phyloP scores from a whole-genome alignment of 1,284 basidiomycete species.

The Athelia psychrophila region DNA sequence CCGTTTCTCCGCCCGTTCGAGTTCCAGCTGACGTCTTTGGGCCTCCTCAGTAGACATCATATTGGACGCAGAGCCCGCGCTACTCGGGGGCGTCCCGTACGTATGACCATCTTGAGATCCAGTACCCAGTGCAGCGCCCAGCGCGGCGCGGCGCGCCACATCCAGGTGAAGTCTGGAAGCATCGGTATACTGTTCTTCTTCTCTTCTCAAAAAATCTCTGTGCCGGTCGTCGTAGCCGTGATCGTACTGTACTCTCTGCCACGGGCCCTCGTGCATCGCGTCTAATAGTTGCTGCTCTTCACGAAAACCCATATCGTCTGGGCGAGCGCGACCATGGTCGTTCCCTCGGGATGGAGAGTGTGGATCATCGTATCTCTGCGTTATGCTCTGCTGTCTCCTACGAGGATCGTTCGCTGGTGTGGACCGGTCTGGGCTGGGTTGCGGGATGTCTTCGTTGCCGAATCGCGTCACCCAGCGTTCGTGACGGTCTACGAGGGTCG shows the following conservation, averaged over 20 bases:
- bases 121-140: too few relatives aligned
- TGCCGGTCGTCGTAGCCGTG: background rate
- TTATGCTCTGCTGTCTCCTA: background rate
- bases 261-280: slow-evolving; percentile 18
- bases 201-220: slow-evolving; percentile 6
- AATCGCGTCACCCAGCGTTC: slow-evolving; percentile 40
- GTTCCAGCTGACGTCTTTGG: slow-evolving; percentile 21
- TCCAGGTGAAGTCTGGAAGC: background rate
- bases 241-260: slow-evolving; percentile 11
- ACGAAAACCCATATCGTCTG: slow-evolving; percentile 26
- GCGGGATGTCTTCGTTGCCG: slow-evolving; percentile 3
- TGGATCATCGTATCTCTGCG: slow-evolving; percentile 2
- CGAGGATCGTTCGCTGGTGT: background rate
- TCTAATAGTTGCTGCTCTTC: slow-evolving; percentile 10
- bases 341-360: slow-evolving; percentile 1
- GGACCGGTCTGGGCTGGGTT: slow-evolving; percentile 3
- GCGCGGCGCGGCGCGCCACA: background rate
- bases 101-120: background rate
- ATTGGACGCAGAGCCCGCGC: background rate
- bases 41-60: background rate
- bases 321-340: slow-evolving; percentile 27
- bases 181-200: slow-evolving; percentile 17
- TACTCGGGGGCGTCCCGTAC: background rate
- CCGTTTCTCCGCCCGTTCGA: slow-evolving; percentile 8
- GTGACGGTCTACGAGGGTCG: slow-evolving; percentile 46